Evolutionary conservation across 1,139 yeast genomes (phyloP).

Genomic region (Pichia sp.): DNA sequence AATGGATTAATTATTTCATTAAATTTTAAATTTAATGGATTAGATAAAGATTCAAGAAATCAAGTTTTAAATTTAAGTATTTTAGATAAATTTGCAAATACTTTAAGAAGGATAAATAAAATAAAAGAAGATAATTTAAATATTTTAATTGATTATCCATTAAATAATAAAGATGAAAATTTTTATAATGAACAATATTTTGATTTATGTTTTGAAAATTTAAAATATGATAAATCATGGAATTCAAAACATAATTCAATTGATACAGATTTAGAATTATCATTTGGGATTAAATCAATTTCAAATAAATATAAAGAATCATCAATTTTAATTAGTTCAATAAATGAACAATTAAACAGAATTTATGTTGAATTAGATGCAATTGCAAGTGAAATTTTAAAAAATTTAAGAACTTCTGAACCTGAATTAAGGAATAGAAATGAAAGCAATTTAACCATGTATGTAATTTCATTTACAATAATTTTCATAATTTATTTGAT

Average conservation of each 20-base stretch:
- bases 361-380: conserved; percentile 20
- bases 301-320: conserved; percentile 18
- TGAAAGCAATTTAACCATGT: conserved; percentile 22
- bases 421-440: conserved; percentile 23
- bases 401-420: conserved; percentile 19
- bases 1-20: conserved; percentile 18
- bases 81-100: conserved; percentile 25
- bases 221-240: conserved; percentile 27
- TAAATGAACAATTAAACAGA: conserved; percentile 10
- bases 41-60: conserved; percentile 14
- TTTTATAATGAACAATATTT: conserved; percentile 18
- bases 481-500: conserved; percentile 16
- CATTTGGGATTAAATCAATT: conserved; percentile 25
- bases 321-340: conserved; percentile 13
- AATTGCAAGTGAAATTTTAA: conserved; percentile 14
- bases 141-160: conserved; percentile 22
- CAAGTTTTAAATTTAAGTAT: conserved; percentile 26
- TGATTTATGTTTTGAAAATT: conserved; percentile 28
- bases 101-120: conserved; percentile 22
- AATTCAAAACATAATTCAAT: conserved; percentile 16
- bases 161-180: conserved; percentile 10
- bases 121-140: conserved; percentile 15
- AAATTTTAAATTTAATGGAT: conserved; percentile 15
- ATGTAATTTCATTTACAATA: conserved; percentile 13
- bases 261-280: conserved; percentile 18